These are phyloP conservation scores for Sporothrix pseudoabietina DNA, from an alignment of 2,329 filamentous ascomycete genomes.

Conservation along the genomic window DNA sequence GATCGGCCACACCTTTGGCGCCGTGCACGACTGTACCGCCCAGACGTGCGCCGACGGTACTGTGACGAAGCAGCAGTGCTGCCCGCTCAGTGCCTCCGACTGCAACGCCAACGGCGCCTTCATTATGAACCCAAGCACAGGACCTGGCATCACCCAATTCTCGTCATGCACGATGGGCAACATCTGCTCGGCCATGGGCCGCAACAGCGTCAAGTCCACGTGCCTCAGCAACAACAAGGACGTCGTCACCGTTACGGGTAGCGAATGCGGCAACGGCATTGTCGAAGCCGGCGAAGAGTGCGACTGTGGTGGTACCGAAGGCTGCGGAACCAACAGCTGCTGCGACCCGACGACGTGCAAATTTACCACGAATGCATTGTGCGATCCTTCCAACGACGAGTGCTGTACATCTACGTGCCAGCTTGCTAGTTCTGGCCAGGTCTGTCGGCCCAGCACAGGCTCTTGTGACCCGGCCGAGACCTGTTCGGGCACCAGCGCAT, in stretches of 20 bases:
- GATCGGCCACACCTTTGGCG: conserved; percentile 90
- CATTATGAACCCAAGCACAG: conserved; percentile 96
- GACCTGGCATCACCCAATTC: conserved; percentile 71
- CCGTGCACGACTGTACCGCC: conserved; percentile 85
- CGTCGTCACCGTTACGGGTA: conserved; percentile 77
- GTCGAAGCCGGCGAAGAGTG: conserved; percentile 94
- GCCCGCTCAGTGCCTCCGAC: conserved; percentile 66
- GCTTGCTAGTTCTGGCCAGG: conserved; percentile 65
- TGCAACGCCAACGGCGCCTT: conserved; percentile 79
- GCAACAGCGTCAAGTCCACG: conserved; percentile 71
- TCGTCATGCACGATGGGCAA: conserved; percentile 90
- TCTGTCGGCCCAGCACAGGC: conserved; percentile 80
- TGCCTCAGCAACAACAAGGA: conserved; percentile 87
- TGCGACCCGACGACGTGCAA: conserved; percentile 86
- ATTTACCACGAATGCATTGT: conserved; percentile 74
- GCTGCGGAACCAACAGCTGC: conserved; percentile 75
- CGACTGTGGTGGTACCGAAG: conserved; percentile 79
- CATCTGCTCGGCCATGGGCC: conserved; percentile 81
- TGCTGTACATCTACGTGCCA: conserved; percentile 72
- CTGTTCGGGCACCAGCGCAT: conserved; percentile 71
- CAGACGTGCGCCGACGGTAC: conserved; percentile 66
- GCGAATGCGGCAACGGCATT: conserved; percentile 94
- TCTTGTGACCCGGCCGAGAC: conserved; percentile 82
- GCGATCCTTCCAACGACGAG: conserved; percentile 79
- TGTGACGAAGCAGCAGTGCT: conserved; percentile 64